Evolutionary conservation across 2,329 filamentous ascomycete genomes (phyloP).

Genomic region (Drechslerella stenobrocha): DNA sequence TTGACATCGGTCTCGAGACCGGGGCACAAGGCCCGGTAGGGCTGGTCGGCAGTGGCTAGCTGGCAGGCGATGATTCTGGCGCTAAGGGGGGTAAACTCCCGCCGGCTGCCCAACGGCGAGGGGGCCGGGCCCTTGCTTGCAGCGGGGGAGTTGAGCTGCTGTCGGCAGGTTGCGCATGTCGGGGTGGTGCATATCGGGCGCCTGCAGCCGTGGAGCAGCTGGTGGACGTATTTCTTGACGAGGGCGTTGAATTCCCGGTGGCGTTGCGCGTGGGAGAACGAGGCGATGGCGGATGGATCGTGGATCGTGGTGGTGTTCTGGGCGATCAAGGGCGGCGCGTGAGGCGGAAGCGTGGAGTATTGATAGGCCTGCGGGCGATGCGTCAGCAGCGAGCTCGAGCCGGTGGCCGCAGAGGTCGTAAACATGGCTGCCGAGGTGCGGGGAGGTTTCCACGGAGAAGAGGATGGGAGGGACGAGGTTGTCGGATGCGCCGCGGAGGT

Average conservation of each 20-base stretch:
- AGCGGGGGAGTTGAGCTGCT: constrained; percentile 61
- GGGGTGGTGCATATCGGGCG: constrained; percentile 69
- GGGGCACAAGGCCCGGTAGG: constrained; percentile 70
- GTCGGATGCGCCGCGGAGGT: too few relatives aligned
- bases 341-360: constrained; percentile 31
- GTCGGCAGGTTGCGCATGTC: constrained; percentile 79
- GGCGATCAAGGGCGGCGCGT: constrained; percentile 37
- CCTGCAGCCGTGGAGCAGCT: constrained; percentile 80
- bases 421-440: background rate
- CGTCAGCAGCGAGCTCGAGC: constrained; percentile 15
- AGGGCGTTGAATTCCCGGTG: constrained; percentile 34
- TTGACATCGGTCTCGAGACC: constrained; percentile 54
- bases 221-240: constrained; percentile 69
- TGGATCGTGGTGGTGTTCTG: constrained; percentile 33
- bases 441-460: too few relatives aligned
- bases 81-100: constrained; percentile 78
- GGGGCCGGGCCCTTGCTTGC: constrained; percentile 57
- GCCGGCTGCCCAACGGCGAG: constrained; percentile 63
- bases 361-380: constrained; percentile 24
- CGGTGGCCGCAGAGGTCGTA: background rate
- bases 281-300: constrained; percentile 24
- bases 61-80: constrained; percentile 79
- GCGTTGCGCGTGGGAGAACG: constrained; percentile 25
- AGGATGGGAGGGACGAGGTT: too few relatives aligned
- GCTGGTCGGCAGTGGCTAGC: constrained; percentile 77